Evolutionary conservation across 805 yeast genomes (phyloP).

Genomic region (Pichia deserticola): DNA sequence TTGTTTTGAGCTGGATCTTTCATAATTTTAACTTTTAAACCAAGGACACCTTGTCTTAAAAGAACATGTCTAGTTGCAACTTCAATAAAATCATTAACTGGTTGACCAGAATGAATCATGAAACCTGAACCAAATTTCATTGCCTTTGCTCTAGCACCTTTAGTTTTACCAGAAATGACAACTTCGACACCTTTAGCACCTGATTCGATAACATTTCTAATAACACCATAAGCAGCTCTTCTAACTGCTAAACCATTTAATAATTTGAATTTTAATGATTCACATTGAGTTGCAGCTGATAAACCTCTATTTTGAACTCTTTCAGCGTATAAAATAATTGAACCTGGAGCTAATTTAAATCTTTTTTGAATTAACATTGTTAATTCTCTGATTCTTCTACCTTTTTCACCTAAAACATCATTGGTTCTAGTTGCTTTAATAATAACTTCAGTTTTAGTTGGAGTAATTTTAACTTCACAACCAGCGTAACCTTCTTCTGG

Average conservation of each 20-base stretch:
- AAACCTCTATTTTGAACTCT: conserved; percentile 99
- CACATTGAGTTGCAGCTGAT: conserved; percentile 99
- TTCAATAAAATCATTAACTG: conserved; percentile 97
- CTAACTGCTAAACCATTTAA: conserved; percentile 98
- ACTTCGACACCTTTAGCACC: conserved; percentile 99
- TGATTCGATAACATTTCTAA: conserved; percentile 99
- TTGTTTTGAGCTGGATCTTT: conserved; percentile 90
- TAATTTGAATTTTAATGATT: conserved; percentile 96
- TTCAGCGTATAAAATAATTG: conserved; percentile 94
- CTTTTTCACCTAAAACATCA: conserved; percentile 98
- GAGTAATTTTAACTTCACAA: conserved; percentile 98
- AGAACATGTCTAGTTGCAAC: conserved; percentile 98
- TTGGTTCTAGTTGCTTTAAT: conserved; percentile 99
- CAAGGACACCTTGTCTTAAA: conserved; percentile 99
- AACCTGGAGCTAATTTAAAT: conserved; percentile 92
- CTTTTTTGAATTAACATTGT: conserved; percentile 97
- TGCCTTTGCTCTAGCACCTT: conserved; percentile 99
- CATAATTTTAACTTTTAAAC: conserved; percentile 99
- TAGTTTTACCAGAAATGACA: conserved; percentile 98
- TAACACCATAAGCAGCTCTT: conserved; percentile 99
- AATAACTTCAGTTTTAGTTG: conserved; percentile 95
- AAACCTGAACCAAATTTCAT: conserved; percentile 99
- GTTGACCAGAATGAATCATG: conserved; percentile 99
- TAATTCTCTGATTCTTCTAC: conserved; percentile 99
- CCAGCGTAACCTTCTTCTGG: conserved; percentile 99